A percentile compares a stretch with the other conserved stretches of the same genome.
Evolutionary conservation across 2,329 filamentous ascomycete genomes (phyloP).

Genomic region (Cyclaneusma minus): DNA sequence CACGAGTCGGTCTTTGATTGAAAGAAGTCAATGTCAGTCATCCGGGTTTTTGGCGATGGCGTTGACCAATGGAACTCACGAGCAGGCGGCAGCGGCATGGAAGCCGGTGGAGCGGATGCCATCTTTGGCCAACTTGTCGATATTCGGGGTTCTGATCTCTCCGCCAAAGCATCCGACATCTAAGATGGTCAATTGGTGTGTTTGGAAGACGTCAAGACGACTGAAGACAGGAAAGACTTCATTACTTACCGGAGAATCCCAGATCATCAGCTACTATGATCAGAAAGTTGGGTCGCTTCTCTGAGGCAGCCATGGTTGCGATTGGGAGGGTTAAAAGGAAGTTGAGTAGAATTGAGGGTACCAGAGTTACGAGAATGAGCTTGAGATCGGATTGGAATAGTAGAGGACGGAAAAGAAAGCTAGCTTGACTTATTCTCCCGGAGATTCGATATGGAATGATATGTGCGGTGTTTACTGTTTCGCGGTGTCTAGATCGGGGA

Average conservation of each 20-base stretch:
- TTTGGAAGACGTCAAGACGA: not conserved
- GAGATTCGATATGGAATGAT: too few relatives aligned
- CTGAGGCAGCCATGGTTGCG: not conserved
- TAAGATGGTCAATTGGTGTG: too few relatives aligned
- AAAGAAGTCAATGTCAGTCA: constrained; percentile 8
- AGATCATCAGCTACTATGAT: constrained; percentile 42
- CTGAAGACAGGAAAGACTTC: too few relatives aligned
- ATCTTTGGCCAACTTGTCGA: constrained; percentile 34
- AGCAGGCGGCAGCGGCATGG: constrained; percentile 49
- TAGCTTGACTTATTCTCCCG: too few relatives aligned
- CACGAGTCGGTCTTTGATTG: constrained; percentile 43
- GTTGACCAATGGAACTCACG: too few relatives aligned
- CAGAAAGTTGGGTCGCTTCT: constrained; percentile 38
- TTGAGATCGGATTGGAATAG: too few relatives aligned
- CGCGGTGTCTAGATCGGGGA: too few relatives aligned
- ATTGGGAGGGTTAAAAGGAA: too few relatives aligned
- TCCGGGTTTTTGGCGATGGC: not conserved
- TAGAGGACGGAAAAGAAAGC: too few relatives aligned
- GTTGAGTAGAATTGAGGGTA: too few relatives aligned
- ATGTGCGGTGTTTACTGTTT: too few relatives aligned
- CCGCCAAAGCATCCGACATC: constrained; percentile 42
- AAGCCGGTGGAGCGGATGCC: constrained; percentile 48
- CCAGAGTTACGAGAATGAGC: too few relatives aligned
- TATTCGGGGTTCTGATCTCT: constrained; percentile 43
- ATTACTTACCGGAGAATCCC: constrained; percentile 28